Conservation (phyloP, 73 alveolate genomes). For the Paramecium primaurelia region DNA sequence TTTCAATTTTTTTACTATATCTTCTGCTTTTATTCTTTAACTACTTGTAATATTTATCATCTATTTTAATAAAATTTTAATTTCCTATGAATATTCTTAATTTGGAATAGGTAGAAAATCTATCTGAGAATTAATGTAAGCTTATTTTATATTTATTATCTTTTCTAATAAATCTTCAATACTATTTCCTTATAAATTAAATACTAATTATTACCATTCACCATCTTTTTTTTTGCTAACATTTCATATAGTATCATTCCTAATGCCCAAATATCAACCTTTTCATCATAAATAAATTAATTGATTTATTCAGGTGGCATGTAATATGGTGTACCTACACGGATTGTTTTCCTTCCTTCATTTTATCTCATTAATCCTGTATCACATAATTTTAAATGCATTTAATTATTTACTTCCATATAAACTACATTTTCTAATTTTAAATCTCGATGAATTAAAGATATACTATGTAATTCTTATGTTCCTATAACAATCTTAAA, state of each 20-base stretch:
- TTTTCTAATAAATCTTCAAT: not conserved
- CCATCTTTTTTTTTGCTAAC: not conserved
- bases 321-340: not conserved
- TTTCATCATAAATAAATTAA: not conserved
- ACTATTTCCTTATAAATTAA: not conserved
- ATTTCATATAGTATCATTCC: not conserved
- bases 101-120: not conserved
- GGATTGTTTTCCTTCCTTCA: not conserved
- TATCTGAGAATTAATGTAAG: not conserved
- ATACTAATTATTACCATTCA: not conserved
- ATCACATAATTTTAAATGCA: not conserved
- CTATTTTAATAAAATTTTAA: not conserved
- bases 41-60: not conserved
- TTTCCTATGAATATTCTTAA: not conserved
- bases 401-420: not conserved
- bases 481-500: not conserved
- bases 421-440: slow-evolving; percentile 62
- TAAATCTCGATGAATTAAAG: slow-evolving; percentile 55
- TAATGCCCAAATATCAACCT: slow-evolving; percentile 17
- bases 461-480: not conserved
- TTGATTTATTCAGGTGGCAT: not conserved
- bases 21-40: not conserved
- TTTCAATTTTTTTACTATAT: not conserved
- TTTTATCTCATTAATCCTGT: not conserved
- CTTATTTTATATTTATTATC: not conserved